Conservation (phyloP, 345 rosid species). For the Boechera retrofracta region DNA sequence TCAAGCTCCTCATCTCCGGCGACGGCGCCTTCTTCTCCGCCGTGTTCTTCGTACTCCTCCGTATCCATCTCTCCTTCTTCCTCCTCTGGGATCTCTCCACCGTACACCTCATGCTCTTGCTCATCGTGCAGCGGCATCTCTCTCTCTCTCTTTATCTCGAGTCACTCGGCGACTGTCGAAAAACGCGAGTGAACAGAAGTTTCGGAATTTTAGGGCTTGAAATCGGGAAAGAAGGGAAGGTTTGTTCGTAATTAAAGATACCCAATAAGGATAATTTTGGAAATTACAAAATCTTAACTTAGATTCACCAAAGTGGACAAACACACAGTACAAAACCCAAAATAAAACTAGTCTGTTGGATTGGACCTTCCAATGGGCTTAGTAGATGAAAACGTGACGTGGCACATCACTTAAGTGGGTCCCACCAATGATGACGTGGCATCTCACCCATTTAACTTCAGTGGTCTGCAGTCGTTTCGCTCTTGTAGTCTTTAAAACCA, state of each 20-base stretch:
- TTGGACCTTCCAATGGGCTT: constrained; percentile 6
- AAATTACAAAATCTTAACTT: not conserved
- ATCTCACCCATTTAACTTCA: constrained; percentile 13
- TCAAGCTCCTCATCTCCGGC: constrained; percentile 54
- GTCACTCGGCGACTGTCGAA: constrained; percentile 40
- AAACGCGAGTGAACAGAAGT: constrained; percentile 16
- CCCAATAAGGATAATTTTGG: constrained; percentile 21
- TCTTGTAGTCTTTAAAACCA: not conserved
- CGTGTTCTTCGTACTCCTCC: constrained; percentile 61
- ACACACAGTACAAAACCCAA: too few species aligned
- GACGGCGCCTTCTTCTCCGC: constrained; percentile 52
- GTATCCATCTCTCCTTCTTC: constrained; percentile 78
- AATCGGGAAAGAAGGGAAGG: constrained; percentile 32
- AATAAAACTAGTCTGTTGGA: too few species aligned
- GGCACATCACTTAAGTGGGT: not conserved
- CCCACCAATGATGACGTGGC: constrained; percentile 5
- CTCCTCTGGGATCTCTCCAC: constrained; percentile 84
- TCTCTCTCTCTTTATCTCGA: constrained; percentile 14
- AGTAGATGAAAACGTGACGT: not conserved
- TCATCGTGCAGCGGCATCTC: constrained; percentile 66
- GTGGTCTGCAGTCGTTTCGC: constrained; percentile 27
- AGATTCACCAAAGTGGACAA: not conserved
- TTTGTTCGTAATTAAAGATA: constrained; percentile 16
- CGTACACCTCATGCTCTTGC: constrained; percentile 88
- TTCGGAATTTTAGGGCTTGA: constrained; percentile 41